Evolutionary conservation across 2,329 filamentous ascomycete genomes (phyloP).

Genomic region (Ploettnerulaceae sp.): DNA sequence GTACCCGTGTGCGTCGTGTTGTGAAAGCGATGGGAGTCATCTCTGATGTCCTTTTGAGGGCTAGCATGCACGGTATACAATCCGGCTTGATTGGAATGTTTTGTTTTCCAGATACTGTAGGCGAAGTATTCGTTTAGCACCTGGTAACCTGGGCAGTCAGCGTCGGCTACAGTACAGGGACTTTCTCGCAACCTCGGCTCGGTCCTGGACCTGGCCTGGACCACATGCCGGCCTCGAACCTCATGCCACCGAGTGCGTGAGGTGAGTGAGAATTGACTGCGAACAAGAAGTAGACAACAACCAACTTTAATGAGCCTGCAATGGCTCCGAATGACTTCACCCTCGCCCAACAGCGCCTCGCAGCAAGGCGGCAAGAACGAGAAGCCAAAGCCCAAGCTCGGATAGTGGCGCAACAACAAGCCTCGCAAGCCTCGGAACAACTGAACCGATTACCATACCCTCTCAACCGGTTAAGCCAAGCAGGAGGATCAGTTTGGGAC

Average conservation of each 20-base stretch:
- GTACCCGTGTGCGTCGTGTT: too few species aligned
- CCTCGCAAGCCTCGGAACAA: conserved; percentile 49
- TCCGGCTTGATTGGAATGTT: too few species aligned
- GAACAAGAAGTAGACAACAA: conserved; percentile 24
- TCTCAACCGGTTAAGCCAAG: conserved; percentile 51
- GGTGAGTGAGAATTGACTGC: background rate
- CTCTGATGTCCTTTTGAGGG: too few species aligned
- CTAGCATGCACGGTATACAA: too few species aligned
- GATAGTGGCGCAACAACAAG: conserved; percentile 46
- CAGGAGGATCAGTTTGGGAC: conserved; percentile 59
- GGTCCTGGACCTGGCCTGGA: too few species aligned
- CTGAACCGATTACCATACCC: conserved; percentile 57
- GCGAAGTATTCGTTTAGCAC: too few species aligned
- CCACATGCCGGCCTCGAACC: too few species aligned
- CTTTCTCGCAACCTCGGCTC: too few species aligned
- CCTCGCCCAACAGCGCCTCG: conserved; percentile 81
- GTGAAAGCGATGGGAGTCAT: too few species aligned
- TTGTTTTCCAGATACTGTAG: too few species aligned
- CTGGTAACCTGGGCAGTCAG: too few species aligned
- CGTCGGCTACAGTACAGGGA: too few species aligned
- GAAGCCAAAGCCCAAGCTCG: conserved; percentile 60
- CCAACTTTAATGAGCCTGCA: conserved; percentile 23
- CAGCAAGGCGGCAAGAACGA: conserved; percentile 72
- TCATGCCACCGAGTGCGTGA: conserved; percentile 39
- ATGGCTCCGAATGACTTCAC: conserved; percentile 54